Evolutionary conservation across 2,329 filamentous ascomycete genomes (phyloP).

Genomic region (Acephala macrosclerotiorum): DNA sequence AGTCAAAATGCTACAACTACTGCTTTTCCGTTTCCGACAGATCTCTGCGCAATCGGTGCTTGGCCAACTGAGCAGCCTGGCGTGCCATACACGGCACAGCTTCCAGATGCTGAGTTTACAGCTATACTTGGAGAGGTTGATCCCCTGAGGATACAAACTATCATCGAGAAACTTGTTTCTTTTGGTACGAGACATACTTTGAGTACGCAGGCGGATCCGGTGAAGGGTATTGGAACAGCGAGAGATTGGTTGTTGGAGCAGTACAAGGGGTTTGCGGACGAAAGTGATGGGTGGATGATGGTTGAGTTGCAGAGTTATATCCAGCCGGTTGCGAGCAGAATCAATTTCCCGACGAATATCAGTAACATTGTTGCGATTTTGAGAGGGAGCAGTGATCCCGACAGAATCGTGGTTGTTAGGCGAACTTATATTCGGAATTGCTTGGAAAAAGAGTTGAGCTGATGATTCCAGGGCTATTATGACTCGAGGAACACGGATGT

Average conservation of each 20-base stretch:
- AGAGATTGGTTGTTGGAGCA: slow-evolving; percentile 62
- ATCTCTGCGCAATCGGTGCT: slow-evolving; percentile 21
- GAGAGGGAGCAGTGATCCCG: slow-evolving; percentile 55
- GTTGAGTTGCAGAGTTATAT: slow-evolving; percentile 60
- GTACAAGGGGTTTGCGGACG: slow-evolving; percentile 55
- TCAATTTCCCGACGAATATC: slow-evolving; percentile 59
- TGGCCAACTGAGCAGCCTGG: slow-evolving; percentile 27
- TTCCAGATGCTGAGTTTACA: slow-evolving; percentile 29
- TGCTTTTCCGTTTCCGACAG: slow-evolving; percentile 20
- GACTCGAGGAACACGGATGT: slow-evolving; percentile 59
- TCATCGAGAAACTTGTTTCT: slow-evolving; percentile 59
- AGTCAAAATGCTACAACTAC: slow-evolving; percentile 1
- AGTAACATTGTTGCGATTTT: slow-evolving; percentile 61
- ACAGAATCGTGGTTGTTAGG: slow-evolving; percentile 45
- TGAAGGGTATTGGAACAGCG: slow-evolving; percentile 62
- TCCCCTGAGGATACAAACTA: slow-evolving; percentile 55
- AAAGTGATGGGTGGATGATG: slow-evolving; percentile 56
- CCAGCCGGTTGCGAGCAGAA: slow-evolving; percentile 54
- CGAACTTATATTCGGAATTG: background rate
- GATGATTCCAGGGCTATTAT: slow-evolving; percentile 59
- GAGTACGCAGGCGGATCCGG: slow-evolving; percentile 57
- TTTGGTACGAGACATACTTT: slow-evolving; percentile 66
- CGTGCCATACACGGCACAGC: slow-evolving; percentile 28
- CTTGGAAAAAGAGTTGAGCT: background rate
- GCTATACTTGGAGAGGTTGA: slow-evolving; percentile 29